Evolutionary conservation across 2,329 filamentous ascomycete genomes (phyloP), one percentile per base, ranked within the genome.

Genomic region (Torrubiellomyces zombiae): DNA sequence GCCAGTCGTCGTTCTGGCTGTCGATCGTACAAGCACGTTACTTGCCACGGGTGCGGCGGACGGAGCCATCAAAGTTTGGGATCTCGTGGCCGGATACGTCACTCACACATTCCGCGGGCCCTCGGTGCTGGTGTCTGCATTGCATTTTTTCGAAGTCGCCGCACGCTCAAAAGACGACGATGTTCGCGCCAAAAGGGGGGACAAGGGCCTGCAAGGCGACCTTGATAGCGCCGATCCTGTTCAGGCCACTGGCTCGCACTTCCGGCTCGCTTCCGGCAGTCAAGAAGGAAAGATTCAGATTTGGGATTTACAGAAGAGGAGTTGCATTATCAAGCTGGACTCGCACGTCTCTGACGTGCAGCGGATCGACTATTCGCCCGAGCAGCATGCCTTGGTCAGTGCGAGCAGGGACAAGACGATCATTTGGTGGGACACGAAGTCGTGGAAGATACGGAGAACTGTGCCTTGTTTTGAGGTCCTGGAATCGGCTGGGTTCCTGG

Each of bases 271-370:
- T 5, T 91, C 83, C 17, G 89, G 86, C 33, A 83, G 79, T 32
- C 91, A 98, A 49, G 86, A 95, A 46, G 89, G 89, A 16, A 91
- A 86, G 43, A 67, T 98, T 26, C 67, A 80, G 12, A 67, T 98
- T 13, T 98, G 85, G 80, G 80, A 95, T 53, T 55, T 98, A 29
- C 73, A 85, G 51, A 91, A 81, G 54, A 69, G 80, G 28, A 79
- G 68, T 34, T 74, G 75, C 30, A 60, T 81, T 13, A 78, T 80
- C 12, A 72, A 74, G 11, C 59, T 93, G 16, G 83, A 95, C 32
- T 89, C 83, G 1, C 91, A 98, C 45, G 83, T 93, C 13, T 95
- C 89, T 7, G 80, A 95, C 36, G 80, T 98, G n/a, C 75, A 83
- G 37, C 74, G 72, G 26, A 49, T 98, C 24, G 79, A 89, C 38